These are phyloP conservation scores for Bigelowiella natans DNA, from an alignment of 78 protist species.

Conservation along the genomic window DNA sequence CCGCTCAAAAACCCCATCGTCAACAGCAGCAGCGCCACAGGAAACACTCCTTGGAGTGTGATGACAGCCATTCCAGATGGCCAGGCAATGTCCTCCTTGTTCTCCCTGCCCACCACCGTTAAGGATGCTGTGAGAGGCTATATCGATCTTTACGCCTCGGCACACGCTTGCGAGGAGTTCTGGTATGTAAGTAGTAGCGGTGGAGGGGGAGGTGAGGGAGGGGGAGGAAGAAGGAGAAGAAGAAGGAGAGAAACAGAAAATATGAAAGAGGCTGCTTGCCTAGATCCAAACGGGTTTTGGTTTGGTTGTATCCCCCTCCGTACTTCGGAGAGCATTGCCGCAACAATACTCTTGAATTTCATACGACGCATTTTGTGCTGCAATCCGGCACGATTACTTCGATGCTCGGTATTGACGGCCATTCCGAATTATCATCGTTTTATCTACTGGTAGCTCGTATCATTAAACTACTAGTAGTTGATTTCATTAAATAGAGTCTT, in stretches of 20 bases:
- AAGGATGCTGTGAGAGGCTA: not conserved
- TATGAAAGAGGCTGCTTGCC: not conserved
- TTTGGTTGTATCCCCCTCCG: no score
- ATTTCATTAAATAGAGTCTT: no score
- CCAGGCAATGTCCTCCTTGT: not conserved
- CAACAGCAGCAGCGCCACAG: not conserved
- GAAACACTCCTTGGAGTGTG: not conserved
- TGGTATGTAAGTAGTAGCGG: not conserved
- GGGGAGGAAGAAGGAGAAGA: not conserved
- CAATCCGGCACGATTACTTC: no score
- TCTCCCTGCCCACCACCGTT: not conserved
- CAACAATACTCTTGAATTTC: no score
- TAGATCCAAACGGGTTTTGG: no score
- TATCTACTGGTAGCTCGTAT: no score
- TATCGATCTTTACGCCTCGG: not conserved
- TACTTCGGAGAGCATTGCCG: no score
- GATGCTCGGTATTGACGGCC: no score
- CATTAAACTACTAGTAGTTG: no score
- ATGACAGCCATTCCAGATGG: not conserved
- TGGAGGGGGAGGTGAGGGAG: not conserved
- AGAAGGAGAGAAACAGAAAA: not conserved
- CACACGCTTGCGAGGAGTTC: slow-evolving; percentile 10
- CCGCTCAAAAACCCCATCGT: not conserved
- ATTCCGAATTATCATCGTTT: no score
- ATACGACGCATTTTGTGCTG: no score